Conservation (phyloP, 345 rosid species). For the Turritis glabra region DNA sequence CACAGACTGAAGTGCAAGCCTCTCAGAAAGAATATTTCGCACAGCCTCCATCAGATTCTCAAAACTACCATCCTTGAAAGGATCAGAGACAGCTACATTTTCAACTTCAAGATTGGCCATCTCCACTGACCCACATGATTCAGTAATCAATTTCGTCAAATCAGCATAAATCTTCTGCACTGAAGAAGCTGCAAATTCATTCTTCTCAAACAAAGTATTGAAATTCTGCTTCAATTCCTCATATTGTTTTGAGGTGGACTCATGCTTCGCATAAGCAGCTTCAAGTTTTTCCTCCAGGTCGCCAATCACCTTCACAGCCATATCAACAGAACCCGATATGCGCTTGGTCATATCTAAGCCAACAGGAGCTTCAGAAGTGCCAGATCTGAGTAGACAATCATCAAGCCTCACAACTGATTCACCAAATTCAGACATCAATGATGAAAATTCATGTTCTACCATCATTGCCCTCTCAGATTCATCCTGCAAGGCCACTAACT, state of each 20-base stretch:
- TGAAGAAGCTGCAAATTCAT: constrained; percentile 43
- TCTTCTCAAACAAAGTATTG: constrained; percentile 47
- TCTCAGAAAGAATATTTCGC: constrained; percentile 55
- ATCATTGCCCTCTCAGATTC: constrained; percentile 50
- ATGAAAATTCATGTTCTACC: constrained; percentile 58
- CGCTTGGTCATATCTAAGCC: constrained; percentile 46
- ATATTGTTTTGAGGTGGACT: constrained; percentile 45
- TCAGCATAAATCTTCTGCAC: constrained; percentile 48
- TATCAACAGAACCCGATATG: constrained; percentile 52
- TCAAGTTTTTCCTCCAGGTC: constrained; percentile 61
- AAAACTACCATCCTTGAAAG: constrained; percentile 46
- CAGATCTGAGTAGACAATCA: constrained; percentile 39
- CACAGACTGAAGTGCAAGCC: constrained; percentile 54
- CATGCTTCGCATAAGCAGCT: constrained; percentile 47
- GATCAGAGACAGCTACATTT: constrained; percentile 45
- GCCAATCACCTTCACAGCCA: constrained; percentile 54
- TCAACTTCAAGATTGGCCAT: constrained; percentile 31
- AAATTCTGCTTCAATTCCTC: constrained; percentile 57
- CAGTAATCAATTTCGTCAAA: constrained; percentile 51
- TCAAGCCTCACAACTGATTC: constrained; percentile 68
- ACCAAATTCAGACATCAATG: constrained; percentile 45
- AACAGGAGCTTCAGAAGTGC: constrained; percentile 38
- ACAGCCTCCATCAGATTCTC: constrained; percentile 52
- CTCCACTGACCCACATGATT: constrained; percentile 44
- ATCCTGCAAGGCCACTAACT: constrained; percentile 58